Base-by-base conservation (phyloP, 345 rosid species). In the Melaleuca quinquenervia region DNA sequence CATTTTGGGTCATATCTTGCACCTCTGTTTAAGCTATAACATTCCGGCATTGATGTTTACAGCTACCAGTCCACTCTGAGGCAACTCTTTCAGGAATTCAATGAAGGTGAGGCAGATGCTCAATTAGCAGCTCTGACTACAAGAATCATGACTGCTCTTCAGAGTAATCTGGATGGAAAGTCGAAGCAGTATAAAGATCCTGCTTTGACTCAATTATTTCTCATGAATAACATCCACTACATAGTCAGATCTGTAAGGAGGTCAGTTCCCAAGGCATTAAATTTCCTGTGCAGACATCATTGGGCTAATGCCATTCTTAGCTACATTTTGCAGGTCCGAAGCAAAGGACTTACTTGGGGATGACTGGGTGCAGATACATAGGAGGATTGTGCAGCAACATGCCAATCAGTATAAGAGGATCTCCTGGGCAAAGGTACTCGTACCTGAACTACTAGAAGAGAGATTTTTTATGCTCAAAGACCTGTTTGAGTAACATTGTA, bases 291-390 rank as follows among this genome's bases (percentile, higher is more conserved):
- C 80, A 70, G 36, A 24, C 80, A 70, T 70, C 48, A 20, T 70
- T 70, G 20, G 48, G 80, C 26, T 36, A 70, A 36, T 70, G 7
- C 48, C 80, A 36, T 70, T 70, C 80, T 70, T 70, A 36, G 26
- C 80, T 70, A 70, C 11, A 13, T 27, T 88, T 87, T 52, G 86
- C 94, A 96, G 99, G 93, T 97, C 99, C 32, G 99, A 97, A 88
- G 99, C 98, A 45, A 97, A 95, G 91, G 99, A 97, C 85, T 88
- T 94, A 80, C 87, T 97, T 85, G 98, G 99, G 85, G 99, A 97
- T 91, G 99, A 96, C 86, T 97, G 99, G 99, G 97, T 97, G 86
- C 99, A 97, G 91, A 97, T 95, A 86, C 99, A 97, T 87, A 62
- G 99, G 89, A 91, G 99, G 86, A 95, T 94, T 44, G 99, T 97